A percentile compares a stretch with the other conserved stretches of the same genome.
These are phyloP conservation scores for Triticum aestivum DNA, from an alignment of 176 grass and related monocot species.

Conservation along the genomic window IWGSC_CS_RefSeq_v2.1 NC_057802.1:460707394-460707893, in stretches of 20 bases:
- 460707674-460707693: constrained; percentile 92
- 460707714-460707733: constrained; percentile 31
- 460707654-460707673: constrained; percentile 86
- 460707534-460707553: constrained; percentile 48
- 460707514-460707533: constrained; percentile 34
- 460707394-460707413: constrained; percentile 72
- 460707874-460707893: constrained; percentile 85
- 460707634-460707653: constrained; percentile 87
- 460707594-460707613: constrained; percentile 72
- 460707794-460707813: constrained; percentile 24
- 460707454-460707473: constrained; percentile 83
- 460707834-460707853: constrained; percentile 89
- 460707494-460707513: constrained; percentile 32
- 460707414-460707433: constrained; percentile 56
- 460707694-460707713: constrained; percentile 63
- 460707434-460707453: constrained; percentile 85
- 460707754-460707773: constrained; percentile 9
- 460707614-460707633: constrained; percentile 91
- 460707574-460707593: constrained; percentile 48
- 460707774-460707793: not conserved
- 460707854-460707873: constrained; percentile 84
- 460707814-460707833: constrained; percentile 28
- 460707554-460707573: constrained; percentile 44
- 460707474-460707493: constrained; percentile 44
- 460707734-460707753: constrained; percentile 11